These are phyloP conservation scores for Xylaria bambusicola DNA, from an alignment of 495 filamentous ascomycete species.

Conservation along the genomic window DNA sequence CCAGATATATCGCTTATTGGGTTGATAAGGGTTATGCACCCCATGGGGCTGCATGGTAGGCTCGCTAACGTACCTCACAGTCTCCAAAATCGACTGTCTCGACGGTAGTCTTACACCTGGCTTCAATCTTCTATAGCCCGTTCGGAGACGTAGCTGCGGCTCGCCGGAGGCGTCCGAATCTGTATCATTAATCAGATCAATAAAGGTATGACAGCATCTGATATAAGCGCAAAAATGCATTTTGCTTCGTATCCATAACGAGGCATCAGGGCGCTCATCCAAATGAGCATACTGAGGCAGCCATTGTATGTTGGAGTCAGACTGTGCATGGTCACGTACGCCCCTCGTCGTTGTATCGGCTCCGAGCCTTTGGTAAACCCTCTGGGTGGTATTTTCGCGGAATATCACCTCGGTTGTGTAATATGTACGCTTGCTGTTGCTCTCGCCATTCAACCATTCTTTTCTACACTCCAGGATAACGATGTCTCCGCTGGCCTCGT, in stretches of 20 bases:
- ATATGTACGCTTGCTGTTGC: constrained; percentile 65
- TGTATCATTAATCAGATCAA: constrained; percentile 66
- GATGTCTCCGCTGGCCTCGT: constrained; percentile 61
- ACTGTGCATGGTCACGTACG: constrained; percentile 6
- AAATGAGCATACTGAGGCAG: constrained; percentile 41
- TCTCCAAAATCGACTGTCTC: not conserved
- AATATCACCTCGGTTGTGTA: constrained; percentile 64
- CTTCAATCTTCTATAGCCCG: constrained; percentile 41
- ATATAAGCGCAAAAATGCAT: constrained; percentile 64
- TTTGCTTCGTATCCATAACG: constrained; percentile 57
- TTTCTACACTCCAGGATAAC: constrained; percentile 70
- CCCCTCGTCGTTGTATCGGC: constrained; percentile 18
- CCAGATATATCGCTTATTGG: constrained; percentile 59
- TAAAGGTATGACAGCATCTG: constrained; percentile 56
- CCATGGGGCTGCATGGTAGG: not conserved
- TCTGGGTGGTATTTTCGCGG: constrained; percentile 21
- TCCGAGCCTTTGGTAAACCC: constrained; percentile 6
- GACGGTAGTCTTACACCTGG: constrained; percentile 5
- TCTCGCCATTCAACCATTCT: constrained; percentile 65
- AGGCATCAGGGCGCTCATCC: constrained; percentile 40
- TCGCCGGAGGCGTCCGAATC: constrained; percentile 35
- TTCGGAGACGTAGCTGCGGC: constrained; percentile 54
- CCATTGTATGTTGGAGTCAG: constrained; percentile 20
- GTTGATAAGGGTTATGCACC: constrained; percentile 36
- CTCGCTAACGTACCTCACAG: not conserved